Evolutionary conservation across 148 eudicot species (phyloP), one percentile per base, ranked within the genome.

Genomic region (Persicaria tinctoria): DNA sequence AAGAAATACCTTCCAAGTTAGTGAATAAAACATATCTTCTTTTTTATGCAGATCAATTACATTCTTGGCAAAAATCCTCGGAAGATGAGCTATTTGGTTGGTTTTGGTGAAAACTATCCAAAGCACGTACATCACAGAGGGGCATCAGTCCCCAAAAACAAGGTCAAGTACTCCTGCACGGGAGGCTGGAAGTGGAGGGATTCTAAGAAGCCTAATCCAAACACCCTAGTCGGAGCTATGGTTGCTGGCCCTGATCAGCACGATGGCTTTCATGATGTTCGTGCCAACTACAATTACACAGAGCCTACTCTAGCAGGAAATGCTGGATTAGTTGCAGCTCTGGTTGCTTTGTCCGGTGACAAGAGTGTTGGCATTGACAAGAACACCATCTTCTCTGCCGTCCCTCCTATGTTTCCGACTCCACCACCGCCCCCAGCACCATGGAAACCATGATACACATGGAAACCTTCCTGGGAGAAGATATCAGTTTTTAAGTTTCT

Each of bases 141-240:
- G 0, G 97, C 96, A 53, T 93, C 97, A 5, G 89, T 90, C 55
- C 97, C 97, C 6, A 93, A 90, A 81, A 89, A 90, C 84, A 90
- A 89, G 83, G 74, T 90, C 74, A 93, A 83, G 83, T 90, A 90
- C 60, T 88, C 82, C 83, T 93, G 97, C 81, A 89, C 87, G 79
- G 97, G 97, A 72, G 96, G 97, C 12, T 92, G 93, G 91, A 90
- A 87, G 53, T 92, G 91, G 93, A 89, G 97, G 82, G 97, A 93
- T 76, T 70, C 84, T 41, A 78, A 79, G 56, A 92, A 90, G 78
- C 82, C 90, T 9, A 90, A 92, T 75, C 93, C 97, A 6, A 88
- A 90, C 78, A 87, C 85, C 7, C n/a, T 93, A 49, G 76, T 86
- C 0, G 97, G 97, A 73, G 97, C 97, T 68, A 90, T 93, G 97